phyloP scores from a whole-genome alignment of 73 alveolate genomes.

The Paramecium bursaria region DNA sequence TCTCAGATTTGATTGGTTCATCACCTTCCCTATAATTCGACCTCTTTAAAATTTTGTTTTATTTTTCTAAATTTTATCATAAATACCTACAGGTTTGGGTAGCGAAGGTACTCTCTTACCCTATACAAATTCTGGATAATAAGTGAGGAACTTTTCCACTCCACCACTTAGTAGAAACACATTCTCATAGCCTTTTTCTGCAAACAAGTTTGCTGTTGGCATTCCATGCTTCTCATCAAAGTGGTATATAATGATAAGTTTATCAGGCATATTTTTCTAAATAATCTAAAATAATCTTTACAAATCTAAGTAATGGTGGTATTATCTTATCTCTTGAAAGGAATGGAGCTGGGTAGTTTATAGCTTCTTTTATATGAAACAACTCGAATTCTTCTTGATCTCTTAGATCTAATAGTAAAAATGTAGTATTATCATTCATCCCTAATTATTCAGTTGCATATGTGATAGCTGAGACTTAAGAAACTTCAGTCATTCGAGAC shows the following conservation, averaged over 20 bases:
- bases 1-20: conserved; percentile 3
- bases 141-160: conserved; percentile 74
- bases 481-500: conserved; percentile 71
- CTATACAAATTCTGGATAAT: conserved; percentile 74
- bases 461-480: conserved; percentile 83
- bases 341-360: conserved; percentile 85
- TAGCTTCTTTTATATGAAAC: conserved; percentile 85
- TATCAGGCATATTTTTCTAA: conserved; percentile 84
- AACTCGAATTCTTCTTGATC: conserved; percentile 83
- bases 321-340: conserved; percentile 84
- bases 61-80: background rate
- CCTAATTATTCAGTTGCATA: conserved; percentile 86
- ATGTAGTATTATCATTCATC: conserved; percentile 78
- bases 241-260: conserved; percentile 84
- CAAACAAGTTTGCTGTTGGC: conserved; percentile 75
- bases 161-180: conserved; percentile 88
- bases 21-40: conserved; percentile 39
- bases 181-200: conserved; percentile 91
- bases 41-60: conserved; percentile 26
- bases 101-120: conserved; percentile 69
- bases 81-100: conserved; percentile 14
- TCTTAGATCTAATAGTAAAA: conserved; percentile 86
- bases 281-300: background rate
- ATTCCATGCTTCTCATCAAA: conserved; percentile 88
- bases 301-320: conserved; percentile 83